Base-by-base conservation (phyloP, 2,329 filamentous ascomycete genomes). In the Cladorrhinum sp. region DNA sequence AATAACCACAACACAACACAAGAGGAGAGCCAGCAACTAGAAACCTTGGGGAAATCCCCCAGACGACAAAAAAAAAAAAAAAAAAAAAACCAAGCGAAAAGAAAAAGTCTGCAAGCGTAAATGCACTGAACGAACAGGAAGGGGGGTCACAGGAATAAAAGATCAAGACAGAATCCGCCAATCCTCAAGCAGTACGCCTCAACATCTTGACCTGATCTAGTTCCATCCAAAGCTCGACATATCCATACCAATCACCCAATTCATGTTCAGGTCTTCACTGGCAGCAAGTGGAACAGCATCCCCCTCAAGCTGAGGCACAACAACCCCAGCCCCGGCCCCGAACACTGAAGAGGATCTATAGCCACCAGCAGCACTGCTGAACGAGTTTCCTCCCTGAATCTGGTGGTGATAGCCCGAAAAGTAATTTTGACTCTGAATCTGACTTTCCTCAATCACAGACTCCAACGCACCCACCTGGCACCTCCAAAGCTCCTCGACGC, bases 61-160 rank as follows among this genome's bases (percentile, higher is more conserved):
- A 50, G 20, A 24, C 25, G n/a, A 52, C 25, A 13, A 3, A 20
- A 16, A 52, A 13, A 10, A 36, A 29, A 5, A 52, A 52, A 32
- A 52, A 52, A 52, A n/a, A 27, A 52, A 25, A 52, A 18, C 25
- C 25, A 25, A 52, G n/a, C n/a, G n/a, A 18, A 52, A 52, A 52
- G 29, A 52, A 18, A 25, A 32, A 52, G 29, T 13, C 13, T 32
- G 29, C 29, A 32, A 32, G 29, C 6, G 13, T 32, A 7, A 7
- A 32, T 32, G 29, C 2, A 27, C 22, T n/a, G 27, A 52, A 24
- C 12, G 8, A 29, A 32, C 12, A 2, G 29, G 25, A 32, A 52
- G 13, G 20, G 29, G 18, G 6, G n/a, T 27, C 20, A 12, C 4
- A 36, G 20, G 29, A 38, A 22, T 20, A 54, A 54, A 54, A 54